Evolutionary conservation across 202 grass and related monocot species (phyloP), one percentile per base, ranked within the genome.

Genomic region (Zoysia matrella): DNA sequence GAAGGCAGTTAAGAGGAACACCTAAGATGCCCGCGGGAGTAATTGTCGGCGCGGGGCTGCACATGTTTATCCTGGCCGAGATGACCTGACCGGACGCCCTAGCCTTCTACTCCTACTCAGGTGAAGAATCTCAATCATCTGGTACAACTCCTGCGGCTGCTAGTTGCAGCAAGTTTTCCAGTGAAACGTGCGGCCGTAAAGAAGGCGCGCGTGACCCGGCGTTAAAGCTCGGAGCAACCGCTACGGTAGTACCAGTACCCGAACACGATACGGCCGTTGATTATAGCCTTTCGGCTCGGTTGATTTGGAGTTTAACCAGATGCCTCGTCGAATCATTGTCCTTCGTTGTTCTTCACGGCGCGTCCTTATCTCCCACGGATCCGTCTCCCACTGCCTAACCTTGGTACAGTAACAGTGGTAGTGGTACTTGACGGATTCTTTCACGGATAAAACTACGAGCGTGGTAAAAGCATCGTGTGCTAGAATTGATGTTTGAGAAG

Each of bases 191-290:
- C 15, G 75, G 75, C 69, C 16, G 55, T 79, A 74, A 74, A 73
- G 69, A 68, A 74, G 68, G 88, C 83, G 88, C 74, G 88, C 88
- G 79, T 89, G 88, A 89, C 78, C 52, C 60, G 62, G 62, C 81
- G 70, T 89, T 74, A 89, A 82, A 89, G 83, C 79, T 58, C 47
- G 6, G 83, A 86, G 63, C 83, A 70, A 75, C 74, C 49, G n/a
- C 77, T 70, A 60, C 42, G 22, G 22, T 30, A 30, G 22, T 30
- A 30, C 22, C 22, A 30, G 22, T 30, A 30, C 44, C 22, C 12
- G 1, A 74, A 68, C 88, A 62, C 7, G 79, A 83, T 83, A 86
- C 69, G 47, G 63, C 7, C 79, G 83, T 90, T 86, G 52, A 90
- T 83, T 79, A 68, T 47, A 43, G 73, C 12, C 73, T n/a, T 68